A percentile compares a stretch with the other conserved stretches of the same genome.
phyloP scores from a whole-genome alignment of 805 yeast genomes.

The Candida chilensis region DNA sequence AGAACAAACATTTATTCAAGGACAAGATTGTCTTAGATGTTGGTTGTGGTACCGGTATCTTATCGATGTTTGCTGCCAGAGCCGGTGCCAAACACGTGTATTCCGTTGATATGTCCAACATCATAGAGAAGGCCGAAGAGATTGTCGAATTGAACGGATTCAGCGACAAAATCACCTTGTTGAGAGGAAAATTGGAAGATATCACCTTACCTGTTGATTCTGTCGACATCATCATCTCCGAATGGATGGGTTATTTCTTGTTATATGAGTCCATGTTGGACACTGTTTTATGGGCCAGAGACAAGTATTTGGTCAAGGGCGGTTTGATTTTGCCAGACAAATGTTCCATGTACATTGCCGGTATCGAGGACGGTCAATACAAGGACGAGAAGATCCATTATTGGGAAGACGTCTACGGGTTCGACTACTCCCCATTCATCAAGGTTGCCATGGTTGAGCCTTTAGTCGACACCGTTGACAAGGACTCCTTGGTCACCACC shows the following conservation, averaged over 20 bases:
- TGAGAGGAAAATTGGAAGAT: constrained; percentile 93
- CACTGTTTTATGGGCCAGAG: constrained; percentile 91
- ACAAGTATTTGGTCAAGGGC: constrained; percentile 68
- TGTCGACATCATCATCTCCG: constrained; percentile 93
- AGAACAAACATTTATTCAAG: constrained; percentile 81
- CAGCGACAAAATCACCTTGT: constrained; percentile 74
- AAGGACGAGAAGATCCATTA: constrained; percentile 84
- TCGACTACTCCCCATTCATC: constrained; percentile 88
- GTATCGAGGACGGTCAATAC: constrained; percentile 88
- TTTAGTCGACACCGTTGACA: constrained; percentile 89
- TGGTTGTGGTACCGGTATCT: constrained; percentile 98
- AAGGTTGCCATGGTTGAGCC: constrained; percentile 88
- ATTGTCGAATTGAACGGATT: constrained; percentile 80
- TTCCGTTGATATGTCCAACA: constrained; percentile 95
- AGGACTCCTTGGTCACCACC: constrained; percentile 63
- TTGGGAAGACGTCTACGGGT: constrained; percentile 97
- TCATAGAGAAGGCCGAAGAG: constrained; percentile 92
- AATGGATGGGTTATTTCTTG: constrained; percentile 99
- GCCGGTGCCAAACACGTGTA: constrained; percentile 99
- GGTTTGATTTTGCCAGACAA: constrained; percentile 95
- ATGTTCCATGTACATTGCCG: constrained; percentile 82
- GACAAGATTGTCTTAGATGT: constrained; percentile 94
- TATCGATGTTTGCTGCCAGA: constrained; percentile 95
- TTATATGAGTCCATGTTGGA: constrained; percentile 97
- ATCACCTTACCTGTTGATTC: constrained; percentile 74